Conservation (phyloP, 1,139 yeast species). For the Suhomyces guaymorum region DNA sequence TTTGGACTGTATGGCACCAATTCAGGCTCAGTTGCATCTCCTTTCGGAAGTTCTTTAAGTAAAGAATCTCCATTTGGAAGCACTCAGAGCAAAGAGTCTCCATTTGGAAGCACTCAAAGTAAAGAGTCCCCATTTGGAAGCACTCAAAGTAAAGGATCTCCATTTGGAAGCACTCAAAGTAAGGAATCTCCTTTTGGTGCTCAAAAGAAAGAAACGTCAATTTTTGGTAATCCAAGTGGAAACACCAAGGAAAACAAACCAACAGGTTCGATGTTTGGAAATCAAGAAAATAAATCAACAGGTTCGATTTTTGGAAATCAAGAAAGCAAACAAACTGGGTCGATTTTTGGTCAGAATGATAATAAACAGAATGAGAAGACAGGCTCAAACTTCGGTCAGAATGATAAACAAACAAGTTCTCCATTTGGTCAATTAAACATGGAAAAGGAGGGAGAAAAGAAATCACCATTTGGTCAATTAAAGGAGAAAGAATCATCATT, state of each 20-base stretch:
- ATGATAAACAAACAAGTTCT: conserved; percentile 1
- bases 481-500: too few relatives aligned
- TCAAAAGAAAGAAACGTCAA: conserved; percentile 10
- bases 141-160: not conserved
- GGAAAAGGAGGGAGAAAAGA: not conserved
- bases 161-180: not conserved
- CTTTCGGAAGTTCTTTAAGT: not conserved
- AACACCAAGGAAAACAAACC: too few relatives aligned
- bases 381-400: conserved; percentile 10
- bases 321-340: too few relatives aligned
- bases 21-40: not conserved
- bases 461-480: not conserved
- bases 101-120: not conserved
- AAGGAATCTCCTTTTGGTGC: conserved; percentile 2
- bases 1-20: not conserved
- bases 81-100: not conserved
- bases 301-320: too few relatives aligned
- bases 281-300: too few relatives aligned
- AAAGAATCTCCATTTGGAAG: conserved; percentile 16
- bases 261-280: too few relatives aligned
- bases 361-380: too few relatives aligned
- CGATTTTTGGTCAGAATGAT: too few relatives aligned
- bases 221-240: too few relatives aligned
- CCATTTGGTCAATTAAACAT: conserved; percentile 12
- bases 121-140: conserved; percentile 2